phyloP scores from a whole-genome alignment of 371 early-diverging fungal genomes.

The Mortierella sp. region DNA sequence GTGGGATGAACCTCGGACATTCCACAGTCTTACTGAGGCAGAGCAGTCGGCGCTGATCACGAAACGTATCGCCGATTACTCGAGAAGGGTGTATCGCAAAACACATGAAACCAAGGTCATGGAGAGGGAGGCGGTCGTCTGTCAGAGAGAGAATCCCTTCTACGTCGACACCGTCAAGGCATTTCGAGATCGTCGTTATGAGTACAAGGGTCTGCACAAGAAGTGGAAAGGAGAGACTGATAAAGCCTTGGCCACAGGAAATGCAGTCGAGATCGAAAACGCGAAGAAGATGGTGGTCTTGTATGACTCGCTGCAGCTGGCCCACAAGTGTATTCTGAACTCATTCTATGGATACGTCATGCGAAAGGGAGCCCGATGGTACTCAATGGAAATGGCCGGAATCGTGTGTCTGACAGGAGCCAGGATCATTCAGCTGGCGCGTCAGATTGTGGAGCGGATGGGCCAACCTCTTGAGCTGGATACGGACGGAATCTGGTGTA shows the following conservation, averaged over 20 bases:
- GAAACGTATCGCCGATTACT: constrained; percentile 90
- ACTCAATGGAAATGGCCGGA: constrained; percentile 99
- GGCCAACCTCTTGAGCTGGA: constrained; percentile 99
- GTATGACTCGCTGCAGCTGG: constrained; percentile 98
- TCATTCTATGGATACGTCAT: constrained; percentile 99
- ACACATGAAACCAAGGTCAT: constrained; percentile 83
- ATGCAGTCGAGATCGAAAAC: constrained; percentile 82
- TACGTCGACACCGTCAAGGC: constrained; percentile 98
- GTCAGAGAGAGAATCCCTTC: constrained; percentile 99
- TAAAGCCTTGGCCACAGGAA: constrained; percentile 71
- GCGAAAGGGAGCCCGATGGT: constrained; percentile 99
- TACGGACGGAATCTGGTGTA: constrained; percentile 99
- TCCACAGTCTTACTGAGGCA: constrained; percentile 69
- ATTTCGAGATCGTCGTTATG: constrained; percentile 99
- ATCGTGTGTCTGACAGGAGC: constrained; percentile 98
- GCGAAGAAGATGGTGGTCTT: constrained; percentile 95
- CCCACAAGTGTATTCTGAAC: constrained; percentile 99
- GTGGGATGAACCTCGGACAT: constrained; percentile 71
- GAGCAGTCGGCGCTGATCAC: constrained; percentile 83
- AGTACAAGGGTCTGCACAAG: constrained; percentile 96
- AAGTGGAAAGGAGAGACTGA: constrained; percentile 90
- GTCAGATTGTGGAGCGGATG: constrained; percentile 92
- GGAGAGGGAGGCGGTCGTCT: constrained; percentile 90
- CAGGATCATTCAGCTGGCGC: constrained; percentile 97
- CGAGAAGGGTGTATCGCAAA: constrained; percentile 91